Evolutionary conservation across 2,329 filamentous ascomycete species (phyloP), one percentile per base, ranked within the genome.

Genomic region (Aquanectria penicillioides): DNA sequence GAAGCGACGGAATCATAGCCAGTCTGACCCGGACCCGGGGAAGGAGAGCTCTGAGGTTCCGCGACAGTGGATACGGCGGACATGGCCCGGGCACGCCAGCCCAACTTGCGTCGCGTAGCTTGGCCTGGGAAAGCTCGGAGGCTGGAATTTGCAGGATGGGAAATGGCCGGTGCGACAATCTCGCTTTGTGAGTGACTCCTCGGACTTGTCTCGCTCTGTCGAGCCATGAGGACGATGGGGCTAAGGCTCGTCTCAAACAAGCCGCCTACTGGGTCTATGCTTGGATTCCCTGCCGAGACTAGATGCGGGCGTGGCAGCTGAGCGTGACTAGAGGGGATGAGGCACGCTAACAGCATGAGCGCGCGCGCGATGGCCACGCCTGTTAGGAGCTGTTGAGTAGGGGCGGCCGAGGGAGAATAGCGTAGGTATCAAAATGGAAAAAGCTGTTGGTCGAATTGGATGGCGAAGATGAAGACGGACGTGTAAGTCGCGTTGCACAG

Each of bases 261-360:
- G 52, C 61, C 48, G 52, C 49, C 51, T 20, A 46, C 28, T 56
- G 51, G 23, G 55, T 37, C 28, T 43, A 55, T 57, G 55, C 61
- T 52, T 64, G 58, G 67, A 44, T 62, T 65, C 63, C 66, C 54
- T 67, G 66, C 15, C 53, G 54, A 57, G 43, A 31, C 47, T 33
- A 43, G 56, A 53, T 53, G 53, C 58, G 44, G 38, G 62, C 40
- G 49, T 57, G 29, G 36, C 50, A 62, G 59, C 57, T 64, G 47
- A 62, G 43, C 41, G 44, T 51, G n/a, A 25, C 40, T 52, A 20
- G 22, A 22, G 25, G 13, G 28, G 13, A 58, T 28, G 37, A 58
- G 55, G 22, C 26, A 40, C 41, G 41, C 55, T 58, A 58, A 46
- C 23, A 25, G 36, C 34, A 17, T 22, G 49, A 33, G 47, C 34